phyloP scores from a whole-genome alignment of 116 monocot species.

The Papilionanthe hybrid region DNA sequence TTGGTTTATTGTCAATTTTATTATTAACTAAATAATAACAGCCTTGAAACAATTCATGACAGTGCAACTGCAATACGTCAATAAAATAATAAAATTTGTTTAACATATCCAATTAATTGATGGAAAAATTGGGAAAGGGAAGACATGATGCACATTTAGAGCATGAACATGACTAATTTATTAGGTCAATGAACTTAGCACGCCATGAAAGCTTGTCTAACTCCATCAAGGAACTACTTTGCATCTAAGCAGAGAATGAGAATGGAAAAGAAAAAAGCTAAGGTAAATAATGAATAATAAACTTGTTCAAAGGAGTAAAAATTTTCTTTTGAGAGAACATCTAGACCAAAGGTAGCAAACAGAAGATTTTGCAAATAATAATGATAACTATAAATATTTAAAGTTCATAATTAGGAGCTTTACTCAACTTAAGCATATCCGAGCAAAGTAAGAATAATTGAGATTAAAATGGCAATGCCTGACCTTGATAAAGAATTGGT shows the following conservation, averaged over 20 bases:
- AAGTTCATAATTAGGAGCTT: background rate
- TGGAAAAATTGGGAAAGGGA: too few species aligned
- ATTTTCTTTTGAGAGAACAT: background rate
- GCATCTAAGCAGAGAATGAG: background rate
- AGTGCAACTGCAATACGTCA: background rate
- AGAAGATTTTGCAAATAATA: background rate
- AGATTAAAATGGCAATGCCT: background rate
- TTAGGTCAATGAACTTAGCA: background rate
- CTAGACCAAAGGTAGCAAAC: background rate
- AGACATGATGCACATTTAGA: too few species aligned
- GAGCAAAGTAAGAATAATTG: background rate
- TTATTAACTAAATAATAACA: background rate
- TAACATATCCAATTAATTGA: background rate
- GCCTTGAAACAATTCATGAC: background rate
- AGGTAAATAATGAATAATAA: background rate
- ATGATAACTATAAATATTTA: background rate
- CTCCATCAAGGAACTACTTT: background rate
- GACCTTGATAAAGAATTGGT: constrained; percentile 76
- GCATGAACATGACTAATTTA: background rate
- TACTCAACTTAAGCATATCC: background rate
- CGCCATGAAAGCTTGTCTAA: background rate
- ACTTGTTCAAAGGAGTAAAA: background rate
- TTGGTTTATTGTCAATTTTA: background rate
- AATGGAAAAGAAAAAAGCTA: background rate
- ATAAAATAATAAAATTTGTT: background rate